phyloP scores from a whole-genome alignment of 768 basidiomycete genomes.

The Calvatia gigantea region DNA sequence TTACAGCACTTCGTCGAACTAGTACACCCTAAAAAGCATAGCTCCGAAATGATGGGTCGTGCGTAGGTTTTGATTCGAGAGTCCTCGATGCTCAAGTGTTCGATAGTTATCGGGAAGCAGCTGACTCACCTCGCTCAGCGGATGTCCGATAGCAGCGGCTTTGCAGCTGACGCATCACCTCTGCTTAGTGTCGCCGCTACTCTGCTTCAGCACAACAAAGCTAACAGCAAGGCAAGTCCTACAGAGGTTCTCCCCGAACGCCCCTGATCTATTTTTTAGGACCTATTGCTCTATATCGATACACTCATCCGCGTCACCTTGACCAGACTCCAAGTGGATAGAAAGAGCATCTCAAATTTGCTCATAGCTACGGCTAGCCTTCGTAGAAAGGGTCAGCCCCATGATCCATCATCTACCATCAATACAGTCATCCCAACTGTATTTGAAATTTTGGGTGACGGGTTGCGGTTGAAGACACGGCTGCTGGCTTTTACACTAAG shows the following conservation, averaged over 20 bases:
- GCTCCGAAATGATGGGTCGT: conserved; percentile 54
- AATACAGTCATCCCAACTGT: conserved; percentile 38
- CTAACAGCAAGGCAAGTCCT: conserved; percentile 46
- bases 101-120: conserved; percentile 53
- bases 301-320: conserved; percentile 54
- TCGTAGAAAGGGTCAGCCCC: conserved; percentile 32
- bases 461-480: conserved; percentile 49
- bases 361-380: conserved; percentile 44
- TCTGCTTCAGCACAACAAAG: conserved; percentile 59
- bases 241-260: neutral
- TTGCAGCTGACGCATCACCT: conserved; percentile 51
- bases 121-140: conserved; percentile 53
- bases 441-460: conserved; percentile 51
- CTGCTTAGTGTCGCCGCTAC: conserved; percentile 47
- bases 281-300: conserved; percentile 56
- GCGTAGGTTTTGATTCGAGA: neutral
- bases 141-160: conserved; percentile 49
- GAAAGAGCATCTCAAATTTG: conserved; percentile 39
- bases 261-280: conserved; percentile 32
- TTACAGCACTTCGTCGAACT: conserved; percentile 53
- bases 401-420: conserved; percentile 17
- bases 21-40: conserved; percentile 54
- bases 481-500: conserved; percentile 45
- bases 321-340: conserved; percentile 44
- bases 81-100: neutral